Base-by-base conservation (phyloP, 1,284 basidiomycete species). In the Thelephora terrestris region DNA sequence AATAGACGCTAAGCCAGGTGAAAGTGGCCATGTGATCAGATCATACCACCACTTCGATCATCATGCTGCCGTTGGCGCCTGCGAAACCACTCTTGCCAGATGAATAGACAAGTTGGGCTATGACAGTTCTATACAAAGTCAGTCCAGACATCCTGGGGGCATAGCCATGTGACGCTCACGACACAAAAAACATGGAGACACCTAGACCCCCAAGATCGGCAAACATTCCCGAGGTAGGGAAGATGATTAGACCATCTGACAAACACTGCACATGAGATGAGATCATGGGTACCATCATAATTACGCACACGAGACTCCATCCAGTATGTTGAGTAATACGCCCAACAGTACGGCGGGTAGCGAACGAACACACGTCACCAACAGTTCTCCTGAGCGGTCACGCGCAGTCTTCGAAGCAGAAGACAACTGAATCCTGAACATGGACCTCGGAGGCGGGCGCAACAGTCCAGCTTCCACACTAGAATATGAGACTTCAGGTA, bases 31-130 rank as follows among this genome's bases (percentile, higher is more conserved):
- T 23, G 5, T 50, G 9, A 34, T 16, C 24, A 78, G 7, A 32
- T 32, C 84, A 50, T 63, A 89, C 85, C 55, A 96, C 91, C 10
- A 93, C 91, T 65, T 98, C 94, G 54, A 98, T 98, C 92, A 97
- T 96, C 93, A 98, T 97, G 48, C 89, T 94, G 7, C 93, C 93
- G 66, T 96, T 98, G 0, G 85, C 91, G 43, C 87, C 85, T 10
- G 75, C 75, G 65, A 98, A 98, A 36, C 86, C 87, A 55, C 88
- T 92, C 1, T 90, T 93, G 1, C 93, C 92, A 12, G 81, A 68
- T 0, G 89, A 86, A 64, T 91, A 98, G 1, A 87, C 77, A 17
- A 97, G 68, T 63, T 99, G 95, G 0, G 91, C 73, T 32, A 96
- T 66, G 49, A 95, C 71, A 47, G 81, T 80, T 1, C 75, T 78